phyloP scores from a whole-genome alignment of 2,329 filamentous ascomycete species.

The Sarocladiaceae sp. region DNA sequence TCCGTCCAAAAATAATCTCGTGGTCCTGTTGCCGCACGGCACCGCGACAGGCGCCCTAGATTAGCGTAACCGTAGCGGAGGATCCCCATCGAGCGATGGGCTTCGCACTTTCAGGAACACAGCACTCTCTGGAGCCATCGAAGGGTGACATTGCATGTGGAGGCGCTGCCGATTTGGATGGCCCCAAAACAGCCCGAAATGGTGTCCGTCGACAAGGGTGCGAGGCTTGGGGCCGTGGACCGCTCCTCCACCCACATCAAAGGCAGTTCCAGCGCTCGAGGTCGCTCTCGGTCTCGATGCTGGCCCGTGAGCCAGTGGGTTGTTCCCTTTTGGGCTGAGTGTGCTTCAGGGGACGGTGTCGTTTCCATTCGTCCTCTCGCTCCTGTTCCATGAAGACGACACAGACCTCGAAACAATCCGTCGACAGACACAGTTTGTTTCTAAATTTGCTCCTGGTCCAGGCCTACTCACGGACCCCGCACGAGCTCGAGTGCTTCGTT shows the following conservation, averaged over 20 bases:
- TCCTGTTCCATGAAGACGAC: background rate
- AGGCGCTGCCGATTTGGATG: constrained; percentile 6
- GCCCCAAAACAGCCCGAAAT: constrained; percentile 2
- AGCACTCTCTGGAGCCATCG: background rate
- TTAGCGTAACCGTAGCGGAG: constrained; percentile 5
- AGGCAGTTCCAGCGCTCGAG: background rate
- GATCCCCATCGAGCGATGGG: too few species aligned
- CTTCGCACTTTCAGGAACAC: background rate
- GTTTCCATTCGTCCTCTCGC: background rate
- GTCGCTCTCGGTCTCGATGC: constrained; percentile 2
- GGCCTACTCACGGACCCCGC: background rate
- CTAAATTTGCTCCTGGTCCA: background rate
- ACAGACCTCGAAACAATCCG: constrained; percentile 2
- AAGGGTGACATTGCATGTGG: constrained; percentile 1
- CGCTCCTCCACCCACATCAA: constrained; percentile 1
- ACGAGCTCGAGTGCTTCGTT: background rate
- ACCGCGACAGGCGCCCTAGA: background rate
- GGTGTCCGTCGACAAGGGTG: constrained; percentile 2
- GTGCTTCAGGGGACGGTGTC: constrained; percentile 6
- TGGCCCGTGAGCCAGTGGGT: constrained; percentile 7
- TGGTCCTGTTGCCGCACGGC: background rate
- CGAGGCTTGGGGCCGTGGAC: constrained; percentile 4
- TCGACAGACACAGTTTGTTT: background rate
- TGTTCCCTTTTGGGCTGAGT: background rate
- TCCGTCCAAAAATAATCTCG: background rate